Evolutionary conservation across 2,329 filamentous ascomycete species (phyloP).

Genomic region (Fusarium drepaniforme): DNA sequence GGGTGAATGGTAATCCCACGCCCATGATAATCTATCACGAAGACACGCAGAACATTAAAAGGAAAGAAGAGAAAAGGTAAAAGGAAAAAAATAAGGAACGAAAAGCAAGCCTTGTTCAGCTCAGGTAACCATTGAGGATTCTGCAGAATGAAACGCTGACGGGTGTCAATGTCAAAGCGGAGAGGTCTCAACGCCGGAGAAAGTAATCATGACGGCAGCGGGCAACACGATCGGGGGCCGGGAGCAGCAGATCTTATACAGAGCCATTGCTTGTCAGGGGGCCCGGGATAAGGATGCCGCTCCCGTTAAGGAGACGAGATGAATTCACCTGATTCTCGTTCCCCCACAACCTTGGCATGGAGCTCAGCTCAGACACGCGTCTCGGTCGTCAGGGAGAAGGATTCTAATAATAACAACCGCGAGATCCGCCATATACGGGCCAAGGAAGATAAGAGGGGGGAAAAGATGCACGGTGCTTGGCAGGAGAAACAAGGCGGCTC

Average conservation of each 20-base stretch:
- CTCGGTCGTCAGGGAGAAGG: background rate
- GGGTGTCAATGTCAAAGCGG: conserved; percentile 6
- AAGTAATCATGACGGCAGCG: background rate
- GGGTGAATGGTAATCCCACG: conserved; percentile 36
- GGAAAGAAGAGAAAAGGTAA: background rate
- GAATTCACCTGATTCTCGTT: conserved; percentile 17
- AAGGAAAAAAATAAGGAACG: conserved; percentile 9
- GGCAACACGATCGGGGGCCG: conserved; percentile 3
- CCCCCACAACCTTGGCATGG: conserved; percentile 26
- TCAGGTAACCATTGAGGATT: conserved; percentile 30
- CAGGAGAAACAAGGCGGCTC: background rate
- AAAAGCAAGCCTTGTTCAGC: background rate
- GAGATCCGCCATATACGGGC: conserved; percentile 12
- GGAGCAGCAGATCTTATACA: conserved; percentile 26
- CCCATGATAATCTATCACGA: conserved; percentile 27
- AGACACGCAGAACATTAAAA: background rate
- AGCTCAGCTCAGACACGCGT: conserved; percentile 14
- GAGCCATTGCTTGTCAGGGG: background rate
- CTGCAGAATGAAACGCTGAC: background rate
- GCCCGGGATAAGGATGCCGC: conserved; percentile 7
- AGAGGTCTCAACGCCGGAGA: background rate
- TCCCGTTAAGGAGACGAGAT: conserved; percentile 9
- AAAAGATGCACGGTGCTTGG: conserved; percentile 21
- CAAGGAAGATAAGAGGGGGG: conserved; percentile 9
- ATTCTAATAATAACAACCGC: conserved; percentile 37